Evolutionary conservation across 106 monocot species (phyloP), one percentile per base, ranked within the genome.

Genomic region (Platanthera zijinensis): DNA sequence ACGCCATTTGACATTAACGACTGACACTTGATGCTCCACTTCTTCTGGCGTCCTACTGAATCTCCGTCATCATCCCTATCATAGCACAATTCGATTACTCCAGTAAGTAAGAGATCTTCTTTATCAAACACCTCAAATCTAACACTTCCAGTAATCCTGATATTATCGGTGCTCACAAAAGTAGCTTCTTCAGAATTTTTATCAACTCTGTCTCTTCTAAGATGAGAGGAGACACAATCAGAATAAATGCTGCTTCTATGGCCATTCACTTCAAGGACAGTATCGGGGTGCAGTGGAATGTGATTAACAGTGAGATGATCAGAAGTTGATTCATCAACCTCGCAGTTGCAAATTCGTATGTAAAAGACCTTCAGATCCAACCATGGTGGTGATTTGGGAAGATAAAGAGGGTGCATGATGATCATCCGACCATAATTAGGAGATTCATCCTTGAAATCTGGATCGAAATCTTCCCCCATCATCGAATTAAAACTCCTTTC

Each of bases 121-220:
- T 76, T 71, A 78, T 84, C 84, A 78, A 70, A 89, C 19, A 89
- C 86, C 74, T 93, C 87, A 51, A 90, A 93, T 66, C 79, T 82
- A 79, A 85, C 84, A 68, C 86, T 90, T 54, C 92, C 89, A 4
- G 78, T 84, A 76, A 90, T 81, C 64, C 82, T 84, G 52, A 93
- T 86, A 68, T 80, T 79, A 73, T 93, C 87, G 2, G 92, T 93
- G 75, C 85, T 90, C 14, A 93, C 92, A 75, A 82, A 93, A 49
- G 92, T 93, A 7, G 79, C 85, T 61, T 93, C 92, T 77, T 93
- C 89, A 7, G 87, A 74, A 15, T 74, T 86, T 77, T 75, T 87
- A 39, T 93, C 92, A 10, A 90, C 78, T 51, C 92, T 81, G 71
- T 90, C 87, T 59, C 85, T 87, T 71, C 89, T 82, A 25, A 93